These are phyloP conservation scores for Gnaphalium uliginosum DNA, from an alignment of 129 eudicot species.

Conservation along the genomic window DNA sequence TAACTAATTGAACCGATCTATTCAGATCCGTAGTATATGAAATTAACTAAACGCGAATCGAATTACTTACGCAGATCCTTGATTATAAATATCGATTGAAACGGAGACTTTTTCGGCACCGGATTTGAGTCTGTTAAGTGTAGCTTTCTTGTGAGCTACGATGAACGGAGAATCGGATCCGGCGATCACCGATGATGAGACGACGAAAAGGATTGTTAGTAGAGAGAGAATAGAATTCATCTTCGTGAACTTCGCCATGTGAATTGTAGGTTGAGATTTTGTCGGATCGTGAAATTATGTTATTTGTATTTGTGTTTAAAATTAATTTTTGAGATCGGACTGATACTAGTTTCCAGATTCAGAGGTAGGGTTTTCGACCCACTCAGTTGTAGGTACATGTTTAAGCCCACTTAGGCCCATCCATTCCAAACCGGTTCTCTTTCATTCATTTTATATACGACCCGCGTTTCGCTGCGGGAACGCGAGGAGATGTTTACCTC, in stretches of 20 bases:
- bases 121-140: constrained; percentile 41
- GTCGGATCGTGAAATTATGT: not conserved
- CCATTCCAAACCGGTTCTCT: not conserved
- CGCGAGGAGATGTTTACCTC: no score
- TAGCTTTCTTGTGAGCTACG: constrained; percentile 67
- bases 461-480: no score
- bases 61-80: constrained; percentile 50
- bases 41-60: not conserved
- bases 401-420: not conserved
- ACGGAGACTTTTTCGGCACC: constrained; percentile 52
- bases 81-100: constrained; percentile 61
- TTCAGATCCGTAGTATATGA: not conserved
- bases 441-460: no score
- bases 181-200: constrained; percentile 11
- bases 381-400: not conserved
- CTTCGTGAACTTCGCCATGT: constrained; percentile 23
- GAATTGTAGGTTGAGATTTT: not conserved
- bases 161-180: constrained; percentile 53
- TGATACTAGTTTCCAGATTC: not conserved
- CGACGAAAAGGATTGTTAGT: not conserved
- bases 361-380: not conserved
- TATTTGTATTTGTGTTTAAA: not conserved
- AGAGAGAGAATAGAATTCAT: constrained; percentile 11
- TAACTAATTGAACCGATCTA: not conserved
- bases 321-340: not conserved